Base-by-base conservation (phyloP, 129 eudicot genomes). In the Deinandra increscens region DNA sequence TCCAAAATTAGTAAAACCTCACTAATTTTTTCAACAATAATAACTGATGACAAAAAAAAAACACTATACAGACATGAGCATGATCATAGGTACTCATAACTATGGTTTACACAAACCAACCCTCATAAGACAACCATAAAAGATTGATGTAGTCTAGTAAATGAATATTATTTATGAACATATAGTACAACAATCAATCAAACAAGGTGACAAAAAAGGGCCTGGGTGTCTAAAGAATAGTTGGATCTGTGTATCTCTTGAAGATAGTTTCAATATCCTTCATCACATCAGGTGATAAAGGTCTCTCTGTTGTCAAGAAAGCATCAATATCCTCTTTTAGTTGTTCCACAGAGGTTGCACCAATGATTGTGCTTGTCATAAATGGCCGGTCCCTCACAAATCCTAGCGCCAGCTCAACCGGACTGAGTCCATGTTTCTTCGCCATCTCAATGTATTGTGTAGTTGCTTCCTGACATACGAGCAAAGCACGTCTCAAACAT, bases 301-400 rank as follows among this genome's bases (percentile, higher is more conserved):
- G 98, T 66, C 98, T 64, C 56, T 81, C 79, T 0, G 87, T 80
- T 1, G 85, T 86, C 66, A 89, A 66, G 46, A 86, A 79, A 54
- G 96, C 95, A 75, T 93, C 90, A 11, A 93, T 80, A 39, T 93
- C 87, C 78, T 93, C 96, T 77, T 79, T 93, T 60, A 93, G 43
- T 62, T 93, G 98, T 31, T 89, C 90, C 51, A 93, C 15, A n/a
- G 92, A 81, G 18, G 98, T 93, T 36, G 98, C 97, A 20, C 97
- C 97, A 37, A 93, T 86, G 43, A 93, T 93, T 46, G 96, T 79
- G 66, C 98, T 93, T 1, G 96, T 81, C 79, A 93, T 71, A 39
- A 93, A 93, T 29, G 98, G 90, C 4, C 90, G 91, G 61, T 89
- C 98, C 51, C 98, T 79, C 39, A 65, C 88, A 69, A 93, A 93